Evolutionary conservation across 345 rosid species (phyloP).

Genomic region (Melaleuca quinquenervia): DNA sequence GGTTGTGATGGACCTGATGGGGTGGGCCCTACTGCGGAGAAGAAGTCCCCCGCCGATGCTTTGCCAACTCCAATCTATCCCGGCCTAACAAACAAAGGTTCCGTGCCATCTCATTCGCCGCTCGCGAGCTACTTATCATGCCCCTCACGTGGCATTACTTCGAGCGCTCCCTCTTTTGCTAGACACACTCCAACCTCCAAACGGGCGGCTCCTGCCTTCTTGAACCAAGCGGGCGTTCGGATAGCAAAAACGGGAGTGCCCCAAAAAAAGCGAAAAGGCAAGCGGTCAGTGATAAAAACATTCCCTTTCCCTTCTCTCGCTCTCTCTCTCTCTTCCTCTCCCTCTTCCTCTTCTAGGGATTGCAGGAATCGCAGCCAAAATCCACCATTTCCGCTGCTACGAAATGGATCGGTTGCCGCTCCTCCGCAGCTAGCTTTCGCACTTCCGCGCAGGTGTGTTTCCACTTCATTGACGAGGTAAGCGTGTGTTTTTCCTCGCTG

Average conservation of each 20-base stretch:
- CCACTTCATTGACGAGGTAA: not conserved
- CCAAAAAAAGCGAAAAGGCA: conserved; percentile 1
- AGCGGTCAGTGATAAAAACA: conserved; percentile 4
- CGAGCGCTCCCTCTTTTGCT: not conserved
- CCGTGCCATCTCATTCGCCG: not conserved
- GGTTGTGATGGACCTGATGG: not conserved
- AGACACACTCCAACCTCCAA: not conserved
- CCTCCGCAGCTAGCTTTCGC: not conserved
- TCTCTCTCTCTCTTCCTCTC: conserved; percentile 12
- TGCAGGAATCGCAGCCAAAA: conserved; percentile 29
- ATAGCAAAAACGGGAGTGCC: conserved; percentile 26
- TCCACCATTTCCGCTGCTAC: not conserved
- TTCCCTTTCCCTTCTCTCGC: conserved; percentile 10
- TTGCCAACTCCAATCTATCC: not conserved
- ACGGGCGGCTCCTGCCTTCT: not conserved
- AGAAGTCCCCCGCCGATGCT: not conserved
- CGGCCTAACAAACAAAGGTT: not conserved
- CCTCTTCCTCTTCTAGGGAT: conserved; percentile 20
- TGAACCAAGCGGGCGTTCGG: not conserved
- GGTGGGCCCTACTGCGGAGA: not conserved
- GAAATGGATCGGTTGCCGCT: conserved; percentile 26
- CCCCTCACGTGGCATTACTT: not conserved
- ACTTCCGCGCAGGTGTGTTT: not conserved
- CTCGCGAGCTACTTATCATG: not conserved
- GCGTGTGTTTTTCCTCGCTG: not conserved